Conservation (phyloP, 2,329 filamentous ascomycete genomes). For the Rugonectria rugulosa region DNA sequence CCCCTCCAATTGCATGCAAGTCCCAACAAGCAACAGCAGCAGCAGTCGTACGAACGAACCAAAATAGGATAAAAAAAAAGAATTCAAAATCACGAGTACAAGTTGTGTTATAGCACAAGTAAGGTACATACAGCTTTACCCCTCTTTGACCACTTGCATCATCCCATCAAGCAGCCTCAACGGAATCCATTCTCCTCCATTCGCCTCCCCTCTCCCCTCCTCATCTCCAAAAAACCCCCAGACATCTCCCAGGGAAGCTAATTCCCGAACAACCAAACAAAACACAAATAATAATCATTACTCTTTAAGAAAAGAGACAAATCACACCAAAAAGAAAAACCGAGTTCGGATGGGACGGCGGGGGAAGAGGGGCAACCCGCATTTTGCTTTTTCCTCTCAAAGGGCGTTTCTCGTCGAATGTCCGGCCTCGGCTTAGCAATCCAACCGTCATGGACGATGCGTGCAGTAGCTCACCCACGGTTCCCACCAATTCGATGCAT, state of each 20-base stretch:
- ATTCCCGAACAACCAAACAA: not conserved
- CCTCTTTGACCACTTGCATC: not conserved
- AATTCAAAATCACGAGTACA: no score
- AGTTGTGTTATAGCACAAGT: no score
- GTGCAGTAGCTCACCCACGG: conserved; percentile 7
- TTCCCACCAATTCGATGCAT: not conserved
- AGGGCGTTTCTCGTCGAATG: conserved; percentile 32
- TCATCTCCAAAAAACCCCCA: not conserved
- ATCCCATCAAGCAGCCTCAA: not conserved
- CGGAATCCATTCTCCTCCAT: conserved; percentile 1
- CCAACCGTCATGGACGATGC: conserved; percentile 14
- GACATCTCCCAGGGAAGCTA: not conserved
- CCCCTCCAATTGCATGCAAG: no score
- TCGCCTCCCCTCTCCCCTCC: no score
- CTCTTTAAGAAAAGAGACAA: no score
- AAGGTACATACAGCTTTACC: no score
- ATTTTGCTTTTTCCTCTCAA: conserved; percentile 15
- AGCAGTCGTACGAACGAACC: no score
- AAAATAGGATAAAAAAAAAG: not conserved
- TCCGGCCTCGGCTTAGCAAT: conserved; percentile 37
- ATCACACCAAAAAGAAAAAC: not conserved
- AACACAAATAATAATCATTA: no score
- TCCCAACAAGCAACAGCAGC: no score
- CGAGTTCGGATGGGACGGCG: not conserved
- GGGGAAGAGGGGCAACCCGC: not conserved